These are phyloP conservation scores for Chaetomium tenue DNA, from an alignment of 495 filamentous ascomycete genomes.

Conservation along the genomic window DNA sequence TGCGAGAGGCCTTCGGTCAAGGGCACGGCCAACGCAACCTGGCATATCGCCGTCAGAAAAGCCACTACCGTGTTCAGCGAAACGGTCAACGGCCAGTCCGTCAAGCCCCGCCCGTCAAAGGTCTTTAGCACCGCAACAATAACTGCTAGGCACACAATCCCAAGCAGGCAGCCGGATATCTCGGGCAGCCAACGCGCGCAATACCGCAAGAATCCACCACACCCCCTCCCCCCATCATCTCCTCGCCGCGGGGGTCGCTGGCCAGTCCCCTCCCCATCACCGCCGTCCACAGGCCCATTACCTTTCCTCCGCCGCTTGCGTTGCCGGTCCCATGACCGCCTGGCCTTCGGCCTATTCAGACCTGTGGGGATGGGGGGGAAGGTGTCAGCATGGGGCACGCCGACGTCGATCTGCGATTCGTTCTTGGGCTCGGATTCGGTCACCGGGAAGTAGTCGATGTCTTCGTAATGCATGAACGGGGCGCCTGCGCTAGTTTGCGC, in stretches of 20 bases:
- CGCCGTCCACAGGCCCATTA: background rate
- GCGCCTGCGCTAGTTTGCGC: background rate
- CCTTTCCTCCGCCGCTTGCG: slow-evolving; percentile 17
- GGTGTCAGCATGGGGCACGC: slow-evolving; percentile 14
- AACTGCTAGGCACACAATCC: slow-evolving; percentile 29
- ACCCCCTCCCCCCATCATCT: background rate
- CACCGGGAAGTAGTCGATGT: slow-evolving; percentile 27
- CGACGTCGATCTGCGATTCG: slow-evolving; percentile 14
- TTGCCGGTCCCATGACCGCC: slow-evolving; percentile 22
- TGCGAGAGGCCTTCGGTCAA: slow-evolving; percentile 45
- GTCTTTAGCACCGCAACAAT: slow-evolving; percentile 39
- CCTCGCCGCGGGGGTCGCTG: background rate
- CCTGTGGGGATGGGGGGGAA: slow-evolving; percentile 17
- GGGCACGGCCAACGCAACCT: slow-evolving; percentile 40
- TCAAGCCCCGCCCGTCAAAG: slow-evolving; percentile 43
- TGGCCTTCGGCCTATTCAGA: slow-evolving; percentile 12
- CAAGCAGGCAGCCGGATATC: slow-evolving; percentile 26
- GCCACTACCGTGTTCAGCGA: slow-evolving; percentile 51
- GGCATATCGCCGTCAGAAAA: slow-evolving; percentile 45
- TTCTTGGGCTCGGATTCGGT: slow-evolving; percentile 23
- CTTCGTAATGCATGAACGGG: slow-evolving; percentile 40
- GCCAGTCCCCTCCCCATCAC: background rate
- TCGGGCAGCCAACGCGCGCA: slow-evolving; percentile 27
- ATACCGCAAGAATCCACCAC: slow-evolving; percentile 1
- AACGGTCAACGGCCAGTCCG: slow-evolving; percentile 47